Conservation (phyloP, 2,329 filamentous ascomycete genomes). For the Tolypocladium album region DNA sequence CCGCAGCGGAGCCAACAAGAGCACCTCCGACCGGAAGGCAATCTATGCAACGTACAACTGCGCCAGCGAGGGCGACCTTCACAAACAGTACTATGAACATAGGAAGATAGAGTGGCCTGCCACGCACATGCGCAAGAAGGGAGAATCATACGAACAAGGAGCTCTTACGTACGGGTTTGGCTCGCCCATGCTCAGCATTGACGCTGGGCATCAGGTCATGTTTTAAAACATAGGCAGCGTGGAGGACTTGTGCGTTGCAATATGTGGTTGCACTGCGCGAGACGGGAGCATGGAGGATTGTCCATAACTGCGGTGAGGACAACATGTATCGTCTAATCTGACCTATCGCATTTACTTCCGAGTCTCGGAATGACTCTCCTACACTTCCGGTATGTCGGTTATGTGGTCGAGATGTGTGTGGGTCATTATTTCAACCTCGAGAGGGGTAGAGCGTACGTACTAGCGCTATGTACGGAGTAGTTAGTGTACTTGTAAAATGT, state of each 20-base stretch:
- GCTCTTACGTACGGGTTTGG: constrained; percentile 7
- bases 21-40: constrained; percentile 6
- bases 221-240: constrained; percentile 1
- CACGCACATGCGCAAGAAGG: constrained; percentile 9
- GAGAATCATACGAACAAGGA: constrained; percentile 5
- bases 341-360: neutral
- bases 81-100: constrained; percentile 9
- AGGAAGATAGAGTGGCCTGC: constrained; percentile 8
- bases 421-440: neutral
- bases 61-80: constrained; percentile 8
- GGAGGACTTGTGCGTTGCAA: neutral
- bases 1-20: constrained; percentile 7
- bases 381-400: neutral
- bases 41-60: constrained; percentile 10
- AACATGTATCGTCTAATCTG: neutral
- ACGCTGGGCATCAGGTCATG: constrained; percentile 7
- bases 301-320: neutral
- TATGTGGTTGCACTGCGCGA: neutral
- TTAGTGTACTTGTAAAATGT: no score
- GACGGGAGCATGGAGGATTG: neutral
- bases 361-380: neutral
- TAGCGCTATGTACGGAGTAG: no score
- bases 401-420: no score
- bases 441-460: no score
- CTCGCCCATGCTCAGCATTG: constrained; percentile 9